A percentile compares a stretch with the other conserved stretches of the same genome.
Evolutionary conservation across 2,329 filamentous ascomycete genomes (phyloP).

Genomic region (Fulvia fulva): DNA sequence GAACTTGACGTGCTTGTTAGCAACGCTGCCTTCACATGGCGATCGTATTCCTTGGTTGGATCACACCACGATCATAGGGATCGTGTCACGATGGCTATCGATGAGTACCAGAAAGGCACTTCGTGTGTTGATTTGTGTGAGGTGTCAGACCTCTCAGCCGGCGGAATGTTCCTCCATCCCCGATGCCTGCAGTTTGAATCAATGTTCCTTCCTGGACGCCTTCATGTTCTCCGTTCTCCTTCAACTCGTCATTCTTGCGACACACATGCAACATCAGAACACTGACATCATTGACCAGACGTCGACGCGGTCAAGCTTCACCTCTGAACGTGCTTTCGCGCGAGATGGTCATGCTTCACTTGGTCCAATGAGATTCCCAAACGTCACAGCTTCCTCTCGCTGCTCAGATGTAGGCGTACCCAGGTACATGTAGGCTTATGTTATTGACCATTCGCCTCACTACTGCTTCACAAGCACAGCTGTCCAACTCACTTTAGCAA

Average conservation of each 20-base stretch:
- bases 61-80: too few species aligned
- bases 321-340: background rate
- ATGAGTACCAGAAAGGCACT: too few species aligned
- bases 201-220: background rate
- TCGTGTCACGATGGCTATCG: too few species aligned
- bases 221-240: background rate
- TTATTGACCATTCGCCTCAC: background rate
- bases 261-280: background rate
- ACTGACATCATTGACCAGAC: background rate
- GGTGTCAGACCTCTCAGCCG: too few species aligned
- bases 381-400: background rate
- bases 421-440: background rate
- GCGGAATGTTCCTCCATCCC: background rate
- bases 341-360: background rate
- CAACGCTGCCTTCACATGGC: too few species aligned
- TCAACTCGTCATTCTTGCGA: background rate
- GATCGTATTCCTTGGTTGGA: too few species aligned
- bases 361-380: background rate
- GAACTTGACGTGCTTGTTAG: too few species aligned
- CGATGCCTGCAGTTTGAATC: too few species aligned
- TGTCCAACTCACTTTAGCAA: background rate
- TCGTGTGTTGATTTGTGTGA: too few species aligned
- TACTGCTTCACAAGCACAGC: background rate
- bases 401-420: background rate
- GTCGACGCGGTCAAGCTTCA: background rate